These are phyloP conservation scores for Fusarium succisae DNA, from an alignment of 2,329 filamentous ascomycete genomes.

Conservation along the genomic window DNA sequence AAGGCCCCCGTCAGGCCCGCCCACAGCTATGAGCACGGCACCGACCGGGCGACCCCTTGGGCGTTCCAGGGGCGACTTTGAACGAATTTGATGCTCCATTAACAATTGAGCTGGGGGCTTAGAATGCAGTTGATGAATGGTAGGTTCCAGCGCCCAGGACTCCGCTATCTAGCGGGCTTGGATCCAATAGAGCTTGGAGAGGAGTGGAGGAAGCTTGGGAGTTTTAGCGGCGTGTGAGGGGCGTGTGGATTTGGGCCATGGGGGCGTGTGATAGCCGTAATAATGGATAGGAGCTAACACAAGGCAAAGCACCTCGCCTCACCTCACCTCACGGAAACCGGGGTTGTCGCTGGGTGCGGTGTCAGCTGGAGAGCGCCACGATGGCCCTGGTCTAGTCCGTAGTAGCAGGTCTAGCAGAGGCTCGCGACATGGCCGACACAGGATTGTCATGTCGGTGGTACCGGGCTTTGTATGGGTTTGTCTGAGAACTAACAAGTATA, in stretches of 20 bases:
- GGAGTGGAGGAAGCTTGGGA: slow-evolving; percentile 25
- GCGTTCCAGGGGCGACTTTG: slow-evolving; percentile 32
- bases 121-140: slow-evolving; percentile 28
- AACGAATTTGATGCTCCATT: slow-evolving; percentile 21
- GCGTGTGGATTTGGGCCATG: background rate
- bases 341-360: slow-evolving; percentile 36
- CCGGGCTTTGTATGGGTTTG: slow-evolving; percentile 18
- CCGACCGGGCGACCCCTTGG: slow-evolving; percentile 21
- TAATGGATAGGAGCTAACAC: slow-evolving; percentile 15
- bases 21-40: slow-evolving; percentile 9
- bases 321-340: slow-evolving; percentile 31
- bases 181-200: slow-evolving; percentile 24
- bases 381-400: slow-evolving; percentile 38
- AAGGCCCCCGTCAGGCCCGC: slow-evolving; percentile 12
- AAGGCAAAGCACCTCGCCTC: slow-evolving; percentile 34
- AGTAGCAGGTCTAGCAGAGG: slow-evolving; percentile 30
- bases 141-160: slow-evolving; percentile 32
- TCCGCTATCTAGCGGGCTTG: slow-evolving; percentile 32
- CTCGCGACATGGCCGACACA: slow-evolving; percentile 25
- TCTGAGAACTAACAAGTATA: slow-evolving; percentile 17
- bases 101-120: slow-evolving; percentile 23
- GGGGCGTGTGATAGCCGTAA: slow-evolving; percentile 10
- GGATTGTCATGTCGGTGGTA: slow-evolving; percentile 22
- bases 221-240: slow-evolving; percentile 30
- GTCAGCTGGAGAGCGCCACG: slow-evolving; percentile 45